Percentiles rank a stretch among this genome's conserved stretches.
phyloP scores from a whole-genome alignment of 371 early-diverging fungal genomes.

The Rhizopus microsporus region DNA sequence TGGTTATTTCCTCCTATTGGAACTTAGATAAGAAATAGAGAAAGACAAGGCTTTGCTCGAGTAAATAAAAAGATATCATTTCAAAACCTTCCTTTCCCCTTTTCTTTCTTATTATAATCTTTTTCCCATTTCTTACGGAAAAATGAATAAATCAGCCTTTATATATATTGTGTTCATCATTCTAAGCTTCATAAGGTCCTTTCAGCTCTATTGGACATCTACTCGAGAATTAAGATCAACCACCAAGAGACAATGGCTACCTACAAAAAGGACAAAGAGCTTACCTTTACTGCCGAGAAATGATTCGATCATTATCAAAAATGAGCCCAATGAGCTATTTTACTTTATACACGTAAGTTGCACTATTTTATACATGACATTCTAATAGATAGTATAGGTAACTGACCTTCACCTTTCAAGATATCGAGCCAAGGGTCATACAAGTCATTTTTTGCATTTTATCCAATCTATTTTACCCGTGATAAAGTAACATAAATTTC shows the following conservation, averaged over 20 bases:
- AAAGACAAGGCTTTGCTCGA: too few species aligned
- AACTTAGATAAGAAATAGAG: too few species aligned
- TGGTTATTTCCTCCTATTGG: too few species aligned
- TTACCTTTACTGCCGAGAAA: too few species aligned
- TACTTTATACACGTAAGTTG: slow-evolving; percentile 62
- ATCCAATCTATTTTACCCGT: slow-evolving; percentile 66
- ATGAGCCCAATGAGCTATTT: slow-evolving; percentile 46
- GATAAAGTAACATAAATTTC: slow-evolving; percentile 34
- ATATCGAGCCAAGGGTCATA: slow-evolving; percentile 65
- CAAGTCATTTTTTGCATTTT: slow-evolving; percentile 78
- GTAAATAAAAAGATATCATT: too few species aligned
- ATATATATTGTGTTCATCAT: background rate
- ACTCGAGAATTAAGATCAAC: slow-evolving; percentile 22
- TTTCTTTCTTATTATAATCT: too few species aligned
- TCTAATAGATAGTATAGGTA: slow-evolving; percentile 46
- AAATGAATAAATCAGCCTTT: too few species aligned
- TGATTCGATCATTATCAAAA: background rate
- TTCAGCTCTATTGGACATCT: slow-evolving; percentile 16
- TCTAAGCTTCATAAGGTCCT: slow-evolving; percentile 8
- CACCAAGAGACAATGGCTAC: slow-evolving; percentile 15
- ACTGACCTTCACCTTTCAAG: slow-evolving; percentile 87
- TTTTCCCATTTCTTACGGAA: too few species aligned
- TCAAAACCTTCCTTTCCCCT: too few species aligned
- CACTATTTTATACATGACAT: background rate
- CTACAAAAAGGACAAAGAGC: background rate